Base-by-base conservation (phyloP, 139 green algal species). In the Eudorina sp. region DNA sequence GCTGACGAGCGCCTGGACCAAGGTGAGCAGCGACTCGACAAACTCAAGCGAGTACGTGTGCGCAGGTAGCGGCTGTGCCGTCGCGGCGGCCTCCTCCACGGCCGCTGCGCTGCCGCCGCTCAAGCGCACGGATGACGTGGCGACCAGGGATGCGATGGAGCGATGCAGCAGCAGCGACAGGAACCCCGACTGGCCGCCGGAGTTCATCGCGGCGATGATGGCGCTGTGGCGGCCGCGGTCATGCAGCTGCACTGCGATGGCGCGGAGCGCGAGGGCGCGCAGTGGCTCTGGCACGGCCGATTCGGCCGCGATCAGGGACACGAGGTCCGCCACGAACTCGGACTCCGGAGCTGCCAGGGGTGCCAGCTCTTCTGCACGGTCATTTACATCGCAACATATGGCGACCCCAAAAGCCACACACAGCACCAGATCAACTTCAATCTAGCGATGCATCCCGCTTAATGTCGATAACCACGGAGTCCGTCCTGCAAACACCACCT, bases 241-340 rank as follows among this genome's bases (percentile, higher is more conserved):
- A 55, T 94, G 77, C 58, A 97, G 90, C 92, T 97, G 95, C 45
- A 95, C 95, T 5, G 95, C 92, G 62, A 96, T 92, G 2, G 91
- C 90, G 27, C 94, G 91, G 70, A 99, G 88, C 8, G 96, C 96
- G 14, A 96, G 90, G 8, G 92, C 94, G 51, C 96, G 92, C 51
- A 99, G 87, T 19, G 93, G 84, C 77, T 96, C 93, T 0, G 95
- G 92, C 29, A 97, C 94, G 27, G 58, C 83, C 70, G 95, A 91
- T 18, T 91, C 83, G 43, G 83, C 75, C 0, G 74, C 38, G 41
- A 98, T 88, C 69, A 99, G 81, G 14, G 81, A 89, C 38, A 97
- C 95, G 53, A 99, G 92, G 80, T 99, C 96, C 2, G 19, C 51
- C 41, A 97, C 94, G 86, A 98, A 92, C 78, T 98, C 96, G 0